phyloP scores from a whole-genome alignment of 2,329 filamentous ascomycete species.

The Cercospora sp. region DNA sequence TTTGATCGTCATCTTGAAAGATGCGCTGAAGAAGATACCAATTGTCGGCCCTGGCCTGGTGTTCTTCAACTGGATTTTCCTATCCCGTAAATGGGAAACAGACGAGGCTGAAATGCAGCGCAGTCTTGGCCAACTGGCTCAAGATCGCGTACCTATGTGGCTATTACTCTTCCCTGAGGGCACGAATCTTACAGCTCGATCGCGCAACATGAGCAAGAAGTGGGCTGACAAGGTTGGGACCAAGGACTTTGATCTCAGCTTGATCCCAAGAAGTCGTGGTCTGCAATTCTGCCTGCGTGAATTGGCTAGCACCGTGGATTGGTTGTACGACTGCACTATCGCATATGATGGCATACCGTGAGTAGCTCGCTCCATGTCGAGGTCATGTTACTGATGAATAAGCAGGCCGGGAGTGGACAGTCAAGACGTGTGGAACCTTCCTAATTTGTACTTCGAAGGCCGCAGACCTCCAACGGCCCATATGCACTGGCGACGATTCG shows the following conservation, averaged over 20 bases:
- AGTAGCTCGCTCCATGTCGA: slow-evolving; percentile 46
- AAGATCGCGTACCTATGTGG: slow-evolving; percentile 71
- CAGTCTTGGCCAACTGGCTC: slow-evolving; percentile 70
- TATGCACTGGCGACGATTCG: slow-evolving; percentile 94
- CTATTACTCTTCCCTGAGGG: slow-evolving; percentile 84
- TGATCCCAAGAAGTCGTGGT: slow-evolving; percentile 79
- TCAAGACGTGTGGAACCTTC: slow-evolving; percentile 82
- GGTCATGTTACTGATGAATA: slow-evolving; percentile 17
- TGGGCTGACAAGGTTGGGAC: slow-evolving; percentile 76
- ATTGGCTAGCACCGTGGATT: slow-evolving; percentile 71
- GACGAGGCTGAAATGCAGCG: slow-evolving; percentile 74
- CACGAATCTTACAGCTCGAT: slow-evolving; percentile 75
- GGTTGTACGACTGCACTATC: slow-evolving; percentile 89
- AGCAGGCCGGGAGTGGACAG: slow-evolving; percentile 69
- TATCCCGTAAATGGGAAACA: slow-evolving; percentile 84
- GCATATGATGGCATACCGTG: slow-evolving; percentile 93
- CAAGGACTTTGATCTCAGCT: slow-evolving; percentile 66
- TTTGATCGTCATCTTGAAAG: slow-evolving; percentile 86
- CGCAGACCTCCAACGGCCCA: slow-evolving; percentile 90
- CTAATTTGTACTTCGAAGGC: slow-evolving; percentile 83
- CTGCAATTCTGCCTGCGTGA: slow-evolving; percentile 77
- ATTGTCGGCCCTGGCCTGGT: slow-evolving; percentile 79
- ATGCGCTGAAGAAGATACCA: slow-evolving; percentile 81
- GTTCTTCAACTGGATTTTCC: slow-evolving; percentile 86
- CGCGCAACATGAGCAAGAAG: slow-evolving; percentile 64